Evolutionary conservation across 139 green algal genomes (phyloP).

Genomic region (Chlorella sorokiniana): DNA sequence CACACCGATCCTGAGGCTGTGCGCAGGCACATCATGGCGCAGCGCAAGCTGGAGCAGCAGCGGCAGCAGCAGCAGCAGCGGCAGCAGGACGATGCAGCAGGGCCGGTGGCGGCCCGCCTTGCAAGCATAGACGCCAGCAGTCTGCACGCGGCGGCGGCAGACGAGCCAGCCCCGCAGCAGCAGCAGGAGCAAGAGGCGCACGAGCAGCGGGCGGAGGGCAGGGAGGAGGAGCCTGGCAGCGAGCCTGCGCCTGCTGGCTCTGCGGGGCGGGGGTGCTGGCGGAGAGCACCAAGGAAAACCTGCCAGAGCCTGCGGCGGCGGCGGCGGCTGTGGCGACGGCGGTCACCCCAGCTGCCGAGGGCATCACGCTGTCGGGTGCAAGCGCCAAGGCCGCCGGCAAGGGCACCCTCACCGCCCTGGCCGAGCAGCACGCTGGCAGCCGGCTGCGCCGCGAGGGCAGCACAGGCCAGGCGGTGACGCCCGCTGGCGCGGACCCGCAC

Average conservation of each 20-base stretch:
- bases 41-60: conserved; percentile 17
- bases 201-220: not conserved
- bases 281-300: conserved; percentile 30
- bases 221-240: not conserved
- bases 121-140: not conserved
- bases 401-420: conserved; percentile 6
- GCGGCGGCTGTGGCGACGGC: conserved; percentile 18
- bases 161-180: not conserved
- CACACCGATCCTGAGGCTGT: conserved; percentile 23
- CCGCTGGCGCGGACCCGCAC: not conserved
- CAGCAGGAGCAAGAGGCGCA: not conserved
- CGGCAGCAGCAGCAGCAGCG: conserved; percentile 17
- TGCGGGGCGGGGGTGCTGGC: not conserved
- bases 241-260: not conserved
- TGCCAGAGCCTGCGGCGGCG: conserved; percentile 14
- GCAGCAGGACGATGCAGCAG: conserved; percentile 3
- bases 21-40: not conserved
- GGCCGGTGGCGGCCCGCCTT: not conserved
- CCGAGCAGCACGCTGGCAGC: not conserved
- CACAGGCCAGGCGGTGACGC: not conserved
- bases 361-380: not conserved
- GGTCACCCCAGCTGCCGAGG: not conserved
- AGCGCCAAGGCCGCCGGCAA: not conserved
- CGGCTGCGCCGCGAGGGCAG: not conserved
- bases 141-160: not conserved